A percentile compares a stretch with the other conserved stretches of the same genome.
Conservation (phyloP, 2,329 filamentous ascomycete genomes). For the Arthrobotrys sinensis region DNA sequence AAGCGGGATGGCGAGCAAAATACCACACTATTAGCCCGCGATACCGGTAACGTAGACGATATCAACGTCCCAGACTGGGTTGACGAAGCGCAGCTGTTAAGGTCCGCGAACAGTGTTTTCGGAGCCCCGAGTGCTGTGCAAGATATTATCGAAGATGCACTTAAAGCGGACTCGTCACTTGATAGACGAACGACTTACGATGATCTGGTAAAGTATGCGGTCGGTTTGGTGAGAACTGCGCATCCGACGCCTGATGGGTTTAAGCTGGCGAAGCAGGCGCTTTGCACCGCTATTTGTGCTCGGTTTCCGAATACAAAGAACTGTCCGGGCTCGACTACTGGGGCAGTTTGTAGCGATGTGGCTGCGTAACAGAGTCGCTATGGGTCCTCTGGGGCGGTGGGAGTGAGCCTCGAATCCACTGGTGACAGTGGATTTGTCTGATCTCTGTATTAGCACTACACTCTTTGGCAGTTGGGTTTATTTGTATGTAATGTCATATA, state of each 20-base stretch:
- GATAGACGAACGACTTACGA: constrained; percentile 6
- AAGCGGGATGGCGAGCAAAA: not conserved
- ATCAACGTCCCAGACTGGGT: constrained; percentile 2
- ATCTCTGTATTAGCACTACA: no score
- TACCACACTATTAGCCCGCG: not conserved
- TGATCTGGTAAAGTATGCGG: constrained; percentile 1
- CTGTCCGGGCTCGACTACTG: constrained; percentile 9
- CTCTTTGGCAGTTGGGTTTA: no score
- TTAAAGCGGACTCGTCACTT: not conserved
- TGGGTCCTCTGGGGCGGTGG: no score
- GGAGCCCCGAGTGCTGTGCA: not conserved
- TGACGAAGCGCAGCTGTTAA: not conserved
- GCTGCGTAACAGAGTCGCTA: no score
- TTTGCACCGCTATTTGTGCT: constrained; percentile 8
- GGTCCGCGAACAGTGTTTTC: not conserved
- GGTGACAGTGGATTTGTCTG: no score
- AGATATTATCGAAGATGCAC: not conserved
- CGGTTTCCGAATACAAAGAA: not conserved
- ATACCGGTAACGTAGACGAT: not conserved
- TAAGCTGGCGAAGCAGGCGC: constrained; percentile 2
- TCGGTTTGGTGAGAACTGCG: not conserved
- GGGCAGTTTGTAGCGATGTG: no score
- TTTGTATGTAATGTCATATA: no score
- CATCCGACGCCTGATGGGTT: constrained; percentile 23
- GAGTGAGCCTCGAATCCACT: no score